Conservation (phyloP, 495 filamentous ascomycete species). For the Penicillium roqueforti region DNA sequence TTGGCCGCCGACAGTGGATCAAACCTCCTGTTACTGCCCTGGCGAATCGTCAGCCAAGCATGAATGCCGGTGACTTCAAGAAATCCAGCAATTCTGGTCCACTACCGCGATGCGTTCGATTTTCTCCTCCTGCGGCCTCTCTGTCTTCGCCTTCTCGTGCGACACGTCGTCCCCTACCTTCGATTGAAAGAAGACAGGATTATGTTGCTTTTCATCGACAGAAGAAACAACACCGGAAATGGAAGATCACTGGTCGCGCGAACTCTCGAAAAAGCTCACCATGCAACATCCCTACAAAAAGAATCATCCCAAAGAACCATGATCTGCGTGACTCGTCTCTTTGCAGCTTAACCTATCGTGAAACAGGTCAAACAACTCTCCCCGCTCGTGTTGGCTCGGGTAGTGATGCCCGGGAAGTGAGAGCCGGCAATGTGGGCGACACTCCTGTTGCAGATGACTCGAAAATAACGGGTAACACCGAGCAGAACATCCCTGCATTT, state of each 20-base stretch:
- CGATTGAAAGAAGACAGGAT: constrained; percentile 16
- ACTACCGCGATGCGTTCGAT: constrained; percentile 15
- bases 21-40: neutral
- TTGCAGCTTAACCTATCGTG: neutral
- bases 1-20: constrained; percentile 1
- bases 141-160: neutral
- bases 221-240: constrained; percentile 19
- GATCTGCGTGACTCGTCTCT: constrained; percentile 8
- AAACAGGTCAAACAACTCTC: neutral
- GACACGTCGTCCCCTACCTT: constrained; percentile 4
- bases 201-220: constrained; percentile 12
- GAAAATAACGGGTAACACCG: neutral
- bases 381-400: neutral
- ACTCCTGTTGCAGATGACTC: neutral
- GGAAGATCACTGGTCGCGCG: constrained; percentile 13
- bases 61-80: neutral
- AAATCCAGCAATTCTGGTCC: neutral
- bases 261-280: constrained; percentile 7
- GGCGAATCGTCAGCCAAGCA: neutral
- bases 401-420: neutral
- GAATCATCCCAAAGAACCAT: neutral
- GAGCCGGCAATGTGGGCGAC: neutral
- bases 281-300: constrained; percentile 8
- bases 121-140: constrained; percentile 9
- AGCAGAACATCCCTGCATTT: neutral